Conservation (phyloP, 139 green algal species). For the Diplosphaera chodatii region DNA sequence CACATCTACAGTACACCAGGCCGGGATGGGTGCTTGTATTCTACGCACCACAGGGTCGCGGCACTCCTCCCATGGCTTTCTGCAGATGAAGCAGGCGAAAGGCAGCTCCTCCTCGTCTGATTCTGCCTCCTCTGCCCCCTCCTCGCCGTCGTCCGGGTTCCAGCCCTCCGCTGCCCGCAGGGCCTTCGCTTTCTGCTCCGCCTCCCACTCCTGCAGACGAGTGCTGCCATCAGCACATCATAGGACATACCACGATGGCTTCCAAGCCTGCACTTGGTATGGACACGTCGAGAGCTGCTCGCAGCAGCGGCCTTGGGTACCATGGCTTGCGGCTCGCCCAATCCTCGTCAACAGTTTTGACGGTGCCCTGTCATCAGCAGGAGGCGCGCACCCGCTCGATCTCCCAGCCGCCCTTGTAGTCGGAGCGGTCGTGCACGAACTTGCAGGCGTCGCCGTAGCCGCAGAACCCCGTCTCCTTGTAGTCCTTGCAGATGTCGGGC, state of each 20-base stretch:
- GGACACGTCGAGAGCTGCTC: too few relatives aligned
- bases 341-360: not conserved
- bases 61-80: slow-evolving; percentile 70
- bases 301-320: too few relatives aligned
- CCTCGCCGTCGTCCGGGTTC: slow-evolving; percentile 50
- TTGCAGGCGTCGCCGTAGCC: slow-evolving; percentile 98
- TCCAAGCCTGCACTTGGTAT: too few relatives aligned
- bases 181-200: slow-evolving; percentile 73
- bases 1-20: too few relatives aligned
- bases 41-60: slow-evolving; percentile 66
- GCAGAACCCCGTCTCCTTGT: slow-evolving; percentile 96
- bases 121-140: slow-evolving; percentile 42
- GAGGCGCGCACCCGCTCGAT: slow-evolving; percentile 65
- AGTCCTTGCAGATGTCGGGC: slow-evolving; percentile 98
- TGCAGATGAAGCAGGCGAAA: slow-evolving; percentile 92
- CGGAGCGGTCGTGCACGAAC: slow-evolving; percentile 96
- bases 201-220: slow-evolving; percentile 94
- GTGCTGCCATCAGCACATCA: too few relatives aligned
- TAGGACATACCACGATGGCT: too few relatives aligned
- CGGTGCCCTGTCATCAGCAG: too few relatives aligned
- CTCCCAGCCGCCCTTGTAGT: slow-evolving; percentile 97
- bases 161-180: slow-evolving; percentile 24
- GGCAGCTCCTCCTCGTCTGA: slow-evolving; percentile 67
- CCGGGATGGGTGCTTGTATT: too few relatives aligned
- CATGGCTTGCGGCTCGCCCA: too few relatives aligned